Percentiles rank a stretch among this genome's conserved stretches.
Conservation (phyloP, 2,329 filamentous ascomycete species). For the Fusarium nematophilum region DNA sequence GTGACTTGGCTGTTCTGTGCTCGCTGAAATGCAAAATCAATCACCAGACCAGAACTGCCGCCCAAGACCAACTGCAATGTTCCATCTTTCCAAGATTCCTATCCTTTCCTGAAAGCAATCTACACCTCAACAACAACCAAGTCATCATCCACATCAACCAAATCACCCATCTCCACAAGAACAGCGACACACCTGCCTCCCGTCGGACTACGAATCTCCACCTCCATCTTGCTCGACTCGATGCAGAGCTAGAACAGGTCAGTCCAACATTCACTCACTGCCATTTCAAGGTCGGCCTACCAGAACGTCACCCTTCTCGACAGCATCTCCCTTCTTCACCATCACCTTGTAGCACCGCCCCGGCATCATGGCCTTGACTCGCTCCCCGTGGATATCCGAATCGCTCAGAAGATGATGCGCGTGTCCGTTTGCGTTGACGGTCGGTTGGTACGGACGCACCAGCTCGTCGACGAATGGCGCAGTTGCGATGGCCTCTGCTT, state of each 20-base stretch:
- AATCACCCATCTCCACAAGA: slow-evolving; percentile 43
- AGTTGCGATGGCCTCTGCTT: slow-evolving; percentile 41
- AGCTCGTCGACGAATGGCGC: slow-evolving; percentile 47
- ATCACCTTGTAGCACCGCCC: slow-evolving; percentile 50
- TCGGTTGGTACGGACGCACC: slow-evolving; percentile 39
- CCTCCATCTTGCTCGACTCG: slow-evolving; percentile 54
- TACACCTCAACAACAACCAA: slow-evolving; percentile 41
- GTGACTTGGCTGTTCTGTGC: not conserved
- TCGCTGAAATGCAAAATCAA: not conserved
- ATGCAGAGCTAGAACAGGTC: slow-evolving; percentile 42
- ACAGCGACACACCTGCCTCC: slow-evolving; percentile 42
- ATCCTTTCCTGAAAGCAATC: no score
- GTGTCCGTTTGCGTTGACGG: not conserved
- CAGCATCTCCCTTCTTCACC: slow-evolving; percentile 39
- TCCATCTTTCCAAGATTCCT: no score
- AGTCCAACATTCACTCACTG: not conserved
- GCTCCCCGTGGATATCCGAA: slow-evolving; percentile 34
- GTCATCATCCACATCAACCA: slow-evolving; percentile 46
- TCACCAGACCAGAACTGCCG: not conserved
- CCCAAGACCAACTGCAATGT: not conserved
- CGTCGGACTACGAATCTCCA: slow-evolving; percentile 48
- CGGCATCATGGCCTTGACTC: slow-evolving; percentile 47
- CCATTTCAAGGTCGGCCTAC: slow-evolving; percentile 27
- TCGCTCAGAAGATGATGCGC: not conserved
- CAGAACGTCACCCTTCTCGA: slow-evolving; percentile 45